Percentiles rank a stretch among this genome's conserved stretches.
These are phyloP conservation scores for Tulasnella sp. DNA, from an alignment of 768 basidiomycete genomes.

Conservation along the genomic window DNA sequence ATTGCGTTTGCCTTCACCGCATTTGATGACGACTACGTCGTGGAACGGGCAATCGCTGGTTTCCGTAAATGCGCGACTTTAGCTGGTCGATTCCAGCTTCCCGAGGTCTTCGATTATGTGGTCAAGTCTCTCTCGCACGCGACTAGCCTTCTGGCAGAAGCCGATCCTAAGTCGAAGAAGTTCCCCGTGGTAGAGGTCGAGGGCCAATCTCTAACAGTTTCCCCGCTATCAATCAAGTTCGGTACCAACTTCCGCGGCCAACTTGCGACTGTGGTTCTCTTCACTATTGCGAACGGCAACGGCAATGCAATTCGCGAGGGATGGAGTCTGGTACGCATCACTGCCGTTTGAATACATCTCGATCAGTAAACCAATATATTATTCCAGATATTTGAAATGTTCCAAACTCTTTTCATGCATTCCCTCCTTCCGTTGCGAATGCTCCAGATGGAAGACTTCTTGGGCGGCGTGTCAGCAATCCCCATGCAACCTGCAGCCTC, in stretches of 20 bases:
- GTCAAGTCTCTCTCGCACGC: conserved; percentile 88
- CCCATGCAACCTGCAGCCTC: conserved; percentile 61
- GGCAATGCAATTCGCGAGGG: conserved; percentile 88
- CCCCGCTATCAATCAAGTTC: conserved; percentile 82
- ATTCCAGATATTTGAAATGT: conserved; percentile 90
- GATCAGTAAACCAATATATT: neutral
- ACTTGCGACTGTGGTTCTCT: conserved; percentile 90
- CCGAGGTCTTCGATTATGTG: conserved; percentile 95
- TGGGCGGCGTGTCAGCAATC: conserved; percentile 88
- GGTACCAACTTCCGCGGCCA: conserved; percentile 94
- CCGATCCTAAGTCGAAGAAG: conserved; percentile 65
- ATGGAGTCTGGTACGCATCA: conserved; percentile 68
- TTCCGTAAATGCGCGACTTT: conserved; percentile 93
- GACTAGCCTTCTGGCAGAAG: conserved; percentile 58
- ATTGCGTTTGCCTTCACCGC: conserved; percentile 93
- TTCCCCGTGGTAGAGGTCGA: conserved; percentile 87
- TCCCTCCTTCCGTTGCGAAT: conserved; percentile 81
- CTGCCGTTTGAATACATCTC: neutral
- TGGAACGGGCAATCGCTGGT: conserved; percentile 89
- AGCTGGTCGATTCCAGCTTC: conserved; percentile 76
- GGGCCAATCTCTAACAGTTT: conserved; percentile 79
- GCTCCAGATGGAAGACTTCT: conserved; percentile 97
- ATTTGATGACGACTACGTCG: conserved; percentile 93
- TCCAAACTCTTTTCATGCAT: conserved; percentile 90
- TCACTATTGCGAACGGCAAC: conserved; percentile 95